Conservation (phyloP, 352 stramenopile genomes). For the Phytophthora cryptogea region DNA sequence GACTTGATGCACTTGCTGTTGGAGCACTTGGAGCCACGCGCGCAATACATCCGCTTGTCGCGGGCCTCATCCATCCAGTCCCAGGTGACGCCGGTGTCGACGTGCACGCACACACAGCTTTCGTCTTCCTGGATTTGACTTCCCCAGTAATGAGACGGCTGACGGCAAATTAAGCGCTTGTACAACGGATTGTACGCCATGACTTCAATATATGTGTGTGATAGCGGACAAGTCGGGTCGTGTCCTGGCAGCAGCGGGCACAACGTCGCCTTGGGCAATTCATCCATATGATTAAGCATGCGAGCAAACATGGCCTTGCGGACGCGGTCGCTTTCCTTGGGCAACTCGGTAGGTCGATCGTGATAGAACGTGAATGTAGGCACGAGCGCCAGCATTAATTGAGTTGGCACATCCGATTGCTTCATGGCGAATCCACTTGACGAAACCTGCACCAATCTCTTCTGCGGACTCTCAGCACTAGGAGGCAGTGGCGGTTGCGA, state of each 20-base stretch:
- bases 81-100: slow-evolving; percentile 46
- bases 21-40: slow-evolving; percentile 34
- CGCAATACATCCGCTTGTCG: slow-evolving; percentile 39
- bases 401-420: slow-evolving; percentile 26
- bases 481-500: slow-evolving; percentile 16
- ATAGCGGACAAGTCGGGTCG: slow-evolving; percentile 34
- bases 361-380: slow-evolving; percentile 39
- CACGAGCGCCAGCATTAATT: slow-evolving; percentile 28
- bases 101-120: slow-evolving; percentile 49
- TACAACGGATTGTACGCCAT: slow-evolving; percentile 61
- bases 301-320: slow-evolving; percentile 47
- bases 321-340: slow-evolving; percentile 35
- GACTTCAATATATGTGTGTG: slow-evolving; percentile 54
- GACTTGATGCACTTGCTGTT: slow-evolving; percentile 47
- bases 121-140: slow-evolving; percentile 46
- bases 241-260: slow-evolving; percentile 34
- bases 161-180: slow-evolving; percentile 50
- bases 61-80: slow-evolving; percentile 43
- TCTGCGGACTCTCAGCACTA: slow-evolving; percentile 23
- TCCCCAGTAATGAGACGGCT: slow-evolving; percentile 48
- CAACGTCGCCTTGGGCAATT: slow-evolving; percentile 49
- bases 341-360: slow-evolving; percentile 31
- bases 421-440: slow-evolving; percentile 18
- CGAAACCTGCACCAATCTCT: slow-evolving; percentile 13
- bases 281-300: slow-evolving; percentile 58